Evolutionary conservation across 2,329 filamentous ascomycete species (phyloP).

Genomic region (Venturia asperata): DNA sequence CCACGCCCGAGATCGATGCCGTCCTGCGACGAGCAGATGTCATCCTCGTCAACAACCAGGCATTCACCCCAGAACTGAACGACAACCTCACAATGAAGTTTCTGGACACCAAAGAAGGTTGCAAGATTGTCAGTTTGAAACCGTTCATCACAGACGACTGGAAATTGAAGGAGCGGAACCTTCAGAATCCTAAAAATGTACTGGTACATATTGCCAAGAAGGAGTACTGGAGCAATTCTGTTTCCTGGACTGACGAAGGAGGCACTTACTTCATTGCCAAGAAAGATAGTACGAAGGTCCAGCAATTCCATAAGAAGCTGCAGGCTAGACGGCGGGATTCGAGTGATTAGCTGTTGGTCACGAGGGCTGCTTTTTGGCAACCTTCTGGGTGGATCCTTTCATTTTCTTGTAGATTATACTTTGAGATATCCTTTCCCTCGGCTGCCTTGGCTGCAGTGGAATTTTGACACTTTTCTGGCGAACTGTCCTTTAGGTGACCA

Average conservation of each 20-base stretch:
- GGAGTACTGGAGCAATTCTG: slow-evolving; percentile 60
- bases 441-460: no score
- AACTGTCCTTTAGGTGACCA: no score
- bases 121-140: slow-evolving; percentile 84
- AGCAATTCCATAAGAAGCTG: slow-evolving; percentile 40
- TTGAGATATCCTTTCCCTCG: not conserved
- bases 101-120: slow-evolving; percentile 83
- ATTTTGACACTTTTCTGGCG: no score
- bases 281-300: slow-evolving; percentile 55
- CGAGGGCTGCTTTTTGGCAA: not conserved
- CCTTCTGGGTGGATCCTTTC: not conserved
- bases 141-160: slow-evolving; percentile 79
- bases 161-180: slow-evolving; percentile 64
- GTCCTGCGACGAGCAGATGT: slow-evolving; percentile 82
- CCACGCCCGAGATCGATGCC: slow-evolving; percentile 60
- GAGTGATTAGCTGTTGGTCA: not conserved
- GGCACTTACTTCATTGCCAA: slow-evolving; percentile 86
- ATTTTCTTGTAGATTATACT: not conserved
- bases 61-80: slow-evolving; percentile 83
- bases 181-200: slow-evolving; percentile 74
- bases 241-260: slow-evolving; percentile 84
- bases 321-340: slow-evolving; percentile 20
- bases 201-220: slow-evolving; percentile 59
- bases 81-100: slow-evolving; percentile 81
- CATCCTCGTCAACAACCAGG: slow-evolving; percentile 97